Conservation (phyloP, 2,329 filamentous ascomycete species). For the Aspergillus ruber region DNA sequence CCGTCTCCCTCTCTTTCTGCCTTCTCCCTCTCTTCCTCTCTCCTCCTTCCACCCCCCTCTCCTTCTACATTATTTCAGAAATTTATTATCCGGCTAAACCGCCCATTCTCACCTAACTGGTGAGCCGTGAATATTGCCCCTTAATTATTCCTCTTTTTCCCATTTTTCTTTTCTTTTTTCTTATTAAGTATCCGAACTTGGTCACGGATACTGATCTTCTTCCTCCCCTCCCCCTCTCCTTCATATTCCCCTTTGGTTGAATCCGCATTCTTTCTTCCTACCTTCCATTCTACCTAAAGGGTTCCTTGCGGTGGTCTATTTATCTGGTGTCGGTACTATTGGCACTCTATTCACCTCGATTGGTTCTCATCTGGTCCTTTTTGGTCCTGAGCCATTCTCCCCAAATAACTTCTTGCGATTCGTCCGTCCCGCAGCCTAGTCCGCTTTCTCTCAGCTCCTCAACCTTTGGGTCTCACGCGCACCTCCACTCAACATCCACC, state of each 20-base stretch:
- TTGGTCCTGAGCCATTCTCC: slow-evolving; percentile 14
- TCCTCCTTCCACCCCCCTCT: slow-evolving; percentile 14
- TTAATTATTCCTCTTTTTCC: slow-evolving; percentile 2
- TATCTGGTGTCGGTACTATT: slow-evolving; percentile 24
- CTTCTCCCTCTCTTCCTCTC: slow-evolving; percentile 11
- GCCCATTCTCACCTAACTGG: neutral
- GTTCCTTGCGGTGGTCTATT: slow-evolving; percentile 6
- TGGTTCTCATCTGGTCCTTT: slow-evolving; percentile 11
- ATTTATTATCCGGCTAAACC: slow-evolving; percentile 5
- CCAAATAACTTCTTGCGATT: slow-evolving; percentile 13
- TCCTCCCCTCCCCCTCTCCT: slow-evolving; percentile 7
- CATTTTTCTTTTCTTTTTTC: slow-evolving; percentile 6
- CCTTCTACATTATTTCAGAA: slow-evolving; percentile 2
- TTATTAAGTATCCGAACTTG: slow-evolving; percentile 1
- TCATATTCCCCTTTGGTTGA: slow-evolving; percentile 7
- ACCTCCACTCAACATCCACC: slow-evolving; percentile 20
- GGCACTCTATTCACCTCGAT: slow-evolving; percentile 19
- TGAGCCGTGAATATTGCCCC: slow-evolving; percentile 1
- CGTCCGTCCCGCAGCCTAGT: slow-evolving; percentile 12
- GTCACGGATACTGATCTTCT: neutral
- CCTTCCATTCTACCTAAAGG: neutral
- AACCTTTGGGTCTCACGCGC: slow-evolving; percentile 19
- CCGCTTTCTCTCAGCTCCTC: slow-evolving; percentile 26
- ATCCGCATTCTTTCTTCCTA: slow-evolving; percentile 5
- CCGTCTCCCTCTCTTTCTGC: slow-evolving; percentile 13